phyloP scores from a whole-genome alignment of 148 eudicot species.

The Fagopyrum homotropicum region DNA sequence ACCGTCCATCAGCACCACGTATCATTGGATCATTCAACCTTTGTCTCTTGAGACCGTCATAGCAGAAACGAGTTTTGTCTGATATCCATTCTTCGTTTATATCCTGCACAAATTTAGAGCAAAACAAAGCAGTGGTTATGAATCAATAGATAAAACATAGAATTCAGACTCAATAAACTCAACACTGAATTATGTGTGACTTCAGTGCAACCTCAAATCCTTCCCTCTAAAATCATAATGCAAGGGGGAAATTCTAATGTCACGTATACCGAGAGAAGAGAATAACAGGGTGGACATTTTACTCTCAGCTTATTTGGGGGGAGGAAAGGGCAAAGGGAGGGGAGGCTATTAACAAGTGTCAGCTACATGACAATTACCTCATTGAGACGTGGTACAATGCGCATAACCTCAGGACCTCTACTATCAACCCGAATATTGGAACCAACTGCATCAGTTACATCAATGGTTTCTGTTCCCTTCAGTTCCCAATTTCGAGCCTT shows the following conservation, averaged over 20 bases:
- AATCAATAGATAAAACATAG: not conserved
- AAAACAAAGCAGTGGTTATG: not conserved
- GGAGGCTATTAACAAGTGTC: not conserved
- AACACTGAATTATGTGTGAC: not conserved
- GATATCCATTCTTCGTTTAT: conserved; percentile 99
- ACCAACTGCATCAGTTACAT: conserved; percentile 96
- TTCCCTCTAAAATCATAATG: not conserved
- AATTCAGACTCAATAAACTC: not conserved
- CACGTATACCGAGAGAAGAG: not conserved
- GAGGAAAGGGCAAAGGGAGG: not conserved
- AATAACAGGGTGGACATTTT: not conserved
- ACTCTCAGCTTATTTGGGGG: not conserved
- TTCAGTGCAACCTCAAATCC: not conserved
- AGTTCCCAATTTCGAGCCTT: conserved; percentile 99
- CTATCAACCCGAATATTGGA: conserved; percentile 94
- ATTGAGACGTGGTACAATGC: conserved; percentile 82
- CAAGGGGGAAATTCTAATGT: not conserved
- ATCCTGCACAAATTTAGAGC: conserved; percentile 44
- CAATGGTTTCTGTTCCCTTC: conserved; percentile 92
- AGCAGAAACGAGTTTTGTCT: conserved; percentile 93
- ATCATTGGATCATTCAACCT: conserved; percentile 97
- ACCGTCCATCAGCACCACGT: conserved; percentile 93
- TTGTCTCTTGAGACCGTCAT: conserved; percentile 98
- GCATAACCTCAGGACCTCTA: conserved; percentile 99
- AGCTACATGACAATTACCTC: conserved; percentile 48